These are phyloP conservation scores for Sphagnum tenellum DNA, from an alignment of 225 moss, liverwort and hornwort species.

Conservation along the genomic window DNA sequence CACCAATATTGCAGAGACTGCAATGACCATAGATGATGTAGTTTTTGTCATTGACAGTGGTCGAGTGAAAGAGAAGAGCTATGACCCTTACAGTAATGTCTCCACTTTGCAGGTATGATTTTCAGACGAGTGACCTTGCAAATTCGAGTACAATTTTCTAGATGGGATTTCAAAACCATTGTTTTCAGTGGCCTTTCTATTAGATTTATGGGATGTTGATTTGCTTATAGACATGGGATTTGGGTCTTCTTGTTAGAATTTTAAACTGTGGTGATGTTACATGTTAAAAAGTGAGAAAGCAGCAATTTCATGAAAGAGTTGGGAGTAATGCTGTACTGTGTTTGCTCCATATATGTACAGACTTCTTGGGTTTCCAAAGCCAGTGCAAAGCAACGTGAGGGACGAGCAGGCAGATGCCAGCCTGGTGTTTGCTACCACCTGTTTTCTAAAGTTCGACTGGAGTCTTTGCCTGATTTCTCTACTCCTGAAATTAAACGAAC, in stretches of 20 bases:
- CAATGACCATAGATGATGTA: conserved; percentile 99
- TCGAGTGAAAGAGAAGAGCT: conserved; percentile 91
- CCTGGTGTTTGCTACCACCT: conserved; percentile 87
- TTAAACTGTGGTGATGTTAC: too few relatives aligned
- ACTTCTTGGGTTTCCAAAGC: conserved; percentile 84
- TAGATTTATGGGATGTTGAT: too few relatives aligned
- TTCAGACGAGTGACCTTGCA: not conserved
- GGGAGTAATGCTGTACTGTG: too few relatives aligned
- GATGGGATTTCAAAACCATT: too few relatives aligned
- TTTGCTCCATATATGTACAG: conserved; percentile 2
- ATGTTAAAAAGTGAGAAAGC: too few relatives aligned
- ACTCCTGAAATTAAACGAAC: conserved; percentile 97
- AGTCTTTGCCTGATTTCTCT: conserved; percentile 80
- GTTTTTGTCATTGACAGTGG: conserved; percentile 93
- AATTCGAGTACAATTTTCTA: too few relatives aligned
- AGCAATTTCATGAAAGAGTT: too few relatives aligned
- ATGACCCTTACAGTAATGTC: conserved; percentile 94
- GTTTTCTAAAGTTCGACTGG: conserved; percentile 80
- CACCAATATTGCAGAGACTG: conserved; percentile 98
- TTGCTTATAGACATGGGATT: too few relatives aligned
- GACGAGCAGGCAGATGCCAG: conserved; percentile 88
- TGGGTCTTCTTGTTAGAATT: too few relatives aligned
- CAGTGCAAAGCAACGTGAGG: conserved; percentile 89
- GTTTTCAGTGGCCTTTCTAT: too few relatives aligned
- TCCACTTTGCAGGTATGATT: conserved; percentile 68